A percentile compares a stretch with the other conserved stretches of the same genome.
Evolutionary conservation across 306 rosid species (phyloP).

Genomic region (Hippophae tibetana): DNA sequence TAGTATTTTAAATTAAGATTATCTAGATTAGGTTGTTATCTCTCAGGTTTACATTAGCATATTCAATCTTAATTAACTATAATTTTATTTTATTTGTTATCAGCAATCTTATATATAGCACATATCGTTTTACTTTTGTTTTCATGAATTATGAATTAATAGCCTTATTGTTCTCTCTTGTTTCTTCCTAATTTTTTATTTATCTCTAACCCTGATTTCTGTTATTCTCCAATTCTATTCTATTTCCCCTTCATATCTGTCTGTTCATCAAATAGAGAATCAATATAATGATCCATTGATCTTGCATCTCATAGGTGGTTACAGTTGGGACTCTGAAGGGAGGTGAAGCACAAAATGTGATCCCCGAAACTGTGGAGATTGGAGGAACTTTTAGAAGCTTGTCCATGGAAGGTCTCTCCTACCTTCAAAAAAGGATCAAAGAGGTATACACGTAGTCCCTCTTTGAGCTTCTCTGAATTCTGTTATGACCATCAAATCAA

Average conservation of each 20-base stretch:
- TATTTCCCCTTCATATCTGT: too few relatives aligned
- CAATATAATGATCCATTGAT: not conserved
- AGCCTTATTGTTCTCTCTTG: too few relatives aligned
- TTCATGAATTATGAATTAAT: too few relatives aligned
- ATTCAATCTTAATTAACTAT: too few relatives aligned
- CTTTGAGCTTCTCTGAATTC: not conserved
- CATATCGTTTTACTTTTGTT: too few relatives aligned
- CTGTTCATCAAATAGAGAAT: not conserved
- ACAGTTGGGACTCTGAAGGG: conserved; percentile 28
- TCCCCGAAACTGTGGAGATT: conserved; percentile 23
- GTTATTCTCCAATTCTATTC: too few relatives aligned
- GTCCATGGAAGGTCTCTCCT: conserved; percentile 24
- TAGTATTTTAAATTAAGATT: too few relatives aligned
- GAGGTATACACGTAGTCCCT: conserved; percentile 17
- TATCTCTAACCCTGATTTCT: not conserved
- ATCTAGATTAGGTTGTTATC: too few relatives aligned
- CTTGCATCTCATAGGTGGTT: conserved; percentile 26
- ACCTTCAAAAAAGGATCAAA: conserved; percentile 30
- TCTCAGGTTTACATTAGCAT: too few relatives aligned
- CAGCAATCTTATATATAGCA: too few relatives aligned
- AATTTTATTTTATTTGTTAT: too few relatives aligned
- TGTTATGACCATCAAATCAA: not conserved
- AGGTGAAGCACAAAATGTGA: conserved; percentile 25
- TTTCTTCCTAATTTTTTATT: too few relatives aligned
- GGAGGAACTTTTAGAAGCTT: conserved; percentile 38